Evolutionary conservation across 305 asterid species (phyloP).

Genomic region (Solanum hybrid): DNA sequence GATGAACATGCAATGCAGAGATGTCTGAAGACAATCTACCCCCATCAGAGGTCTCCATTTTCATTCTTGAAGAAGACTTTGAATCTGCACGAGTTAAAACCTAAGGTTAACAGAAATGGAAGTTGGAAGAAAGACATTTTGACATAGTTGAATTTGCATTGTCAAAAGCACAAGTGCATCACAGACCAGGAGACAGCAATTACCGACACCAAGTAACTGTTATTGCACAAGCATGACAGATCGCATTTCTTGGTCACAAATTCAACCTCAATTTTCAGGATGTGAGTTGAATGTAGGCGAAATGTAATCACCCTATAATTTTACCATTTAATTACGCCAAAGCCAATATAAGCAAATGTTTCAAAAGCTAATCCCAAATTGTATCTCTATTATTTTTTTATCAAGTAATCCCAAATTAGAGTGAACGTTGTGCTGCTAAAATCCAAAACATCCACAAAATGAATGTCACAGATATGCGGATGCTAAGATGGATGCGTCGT

Average conservation of each 20-base stretch:
- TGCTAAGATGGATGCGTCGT: not conserved
- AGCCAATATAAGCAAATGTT: not conserved
- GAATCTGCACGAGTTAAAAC: constrained; percentile 21
- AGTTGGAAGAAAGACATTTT: not conserved
- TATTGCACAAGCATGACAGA: not conserved
- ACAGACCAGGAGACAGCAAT: not conserved
- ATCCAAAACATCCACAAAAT: not conserved
- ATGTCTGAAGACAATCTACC: constrained; percentile 56
- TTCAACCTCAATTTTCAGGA: not conserved
- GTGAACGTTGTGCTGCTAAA: not conserved
- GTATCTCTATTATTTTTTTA: not conserved
- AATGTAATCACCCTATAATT: not conserved
- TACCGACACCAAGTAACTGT: not conserved
- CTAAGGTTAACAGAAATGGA: not conserved
- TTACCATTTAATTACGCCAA: not conserved
- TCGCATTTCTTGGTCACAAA: not conserved
- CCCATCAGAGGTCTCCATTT: constrained; percentile 38
- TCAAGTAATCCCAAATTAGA: not conserved
- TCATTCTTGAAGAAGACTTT: constrained; percentile 20
- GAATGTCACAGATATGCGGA: not conserved
- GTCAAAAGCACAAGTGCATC: not conserved
- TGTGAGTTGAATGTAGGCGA: not conserved
- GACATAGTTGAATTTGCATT: not conserved
- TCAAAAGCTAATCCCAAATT: not conserved
- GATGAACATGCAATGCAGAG: constrained; percentile 45